phyloP scores from a whole-genome alignment of 2,329 filamentous ascomycete species.

The Aspergillus uvarum region DNA sequence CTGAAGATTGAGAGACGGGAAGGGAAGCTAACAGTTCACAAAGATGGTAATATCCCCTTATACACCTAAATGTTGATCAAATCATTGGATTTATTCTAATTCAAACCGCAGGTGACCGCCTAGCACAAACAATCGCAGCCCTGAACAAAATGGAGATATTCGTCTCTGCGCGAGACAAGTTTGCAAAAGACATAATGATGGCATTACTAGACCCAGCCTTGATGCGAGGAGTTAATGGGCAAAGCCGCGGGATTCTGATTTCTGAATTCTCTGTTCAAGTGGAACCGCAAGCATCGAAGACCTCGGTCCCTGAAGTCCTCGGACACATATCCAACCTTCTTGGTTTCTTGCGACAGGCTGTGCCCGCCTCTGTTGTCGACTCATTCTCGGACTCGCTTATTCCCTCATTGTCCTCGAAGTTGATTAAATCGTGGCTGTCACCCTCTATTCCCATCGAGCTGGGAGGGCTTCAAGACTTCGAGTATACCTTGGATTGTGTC shows the following conservation, averaged over 20 bases:
- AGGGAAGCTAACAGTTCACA: slow-evolving; percentile 57
- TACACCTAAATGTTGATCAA: neutral
- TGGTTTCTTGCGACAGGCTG: slow-evolving; percentile 50
- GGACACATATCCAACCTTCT: slow-evolving; percentile 47
- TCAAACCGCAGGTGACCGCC: slow-evolving; percentile 18
- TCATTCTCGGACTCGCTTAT: slow-evolving; percentile 70
- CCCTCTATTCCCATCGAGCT: slow-evolving; percentile 73
- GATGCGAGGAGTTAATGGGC: slow-evolving; percentile 24
- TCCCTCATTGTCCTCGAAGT: slow-evolving; percentile 63
- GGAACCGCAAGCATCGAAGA: slow-evolving; percentile 23
- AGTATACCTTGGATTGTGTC: slow-evolving; percentile 66
- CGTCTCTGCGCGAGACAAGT: slow-evolving; percentile 28
- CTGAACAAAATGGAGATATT: slow-evolving; percentile 35
- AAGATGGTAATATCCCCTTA: slow-evolving; percentile 48
- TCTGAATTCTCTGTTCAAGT: slow-evolving; percentile 30
- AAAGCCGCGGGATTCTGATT: slow-evolving; percentile 29
- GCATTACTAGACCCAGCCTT: slow-evolving; percentile 36
- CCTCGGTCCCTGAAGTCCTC: slow-evolving; percentile 41
- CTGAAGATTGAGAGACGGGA: slow-evolving; percentile 61
- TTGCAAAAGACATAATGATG: slow-evolving; percentile 34
- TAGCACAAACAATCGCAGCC: slow-evolving; percentile 34
- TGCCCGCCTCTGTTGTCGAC: slow-evolving; percentile 50
- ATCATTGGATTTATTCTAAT: neutral
- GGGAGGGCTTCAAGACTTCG: slow-evolving; percentile 68
- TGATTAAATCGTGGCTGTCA: slow-evolving; percentile 74